These are phyloP conservation scores for Cucumis cinereus DNA, from an alignment of 306 rosid species.

Conservation along the genomic window DNA sequence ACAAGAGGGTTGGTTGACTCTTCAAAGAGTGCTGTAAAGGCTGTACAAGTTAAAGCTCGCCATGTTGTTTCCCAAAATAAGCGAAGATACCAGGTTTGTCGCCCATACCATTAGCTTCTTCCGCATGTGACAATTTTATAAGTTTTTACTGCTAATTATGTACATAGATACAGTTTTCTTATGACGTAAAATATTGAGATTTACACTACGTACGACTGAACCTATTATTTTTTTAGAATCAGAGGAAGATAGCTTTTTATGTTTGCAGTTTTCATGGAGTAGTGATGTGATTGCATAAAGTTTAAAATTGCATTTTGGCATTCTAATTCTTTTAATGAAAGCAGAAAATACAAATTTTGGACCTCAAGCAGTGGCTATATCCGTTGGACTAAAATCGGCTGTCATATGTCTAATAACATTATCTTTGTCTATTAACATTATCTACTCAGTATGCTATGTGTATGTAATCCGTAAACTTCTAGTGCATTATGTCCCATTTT, in stretches of 20 bases:
- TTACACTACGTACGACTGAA: background rate
- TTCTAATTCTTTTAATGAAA: background rate
- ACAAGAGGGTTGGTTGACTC: constrained; percentile 84
- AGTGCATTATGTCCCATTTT: background rate
- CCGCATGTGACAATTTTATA: background rate
- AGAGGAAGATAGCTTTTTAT: background rate
- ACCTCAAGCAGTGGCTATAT: background rate
- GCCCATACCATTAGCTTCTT: constrained; percentile 10
- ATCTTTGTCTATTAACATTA: background rate
- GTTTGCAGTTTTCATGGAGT: background rate
- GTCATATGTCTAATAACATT: background rate
- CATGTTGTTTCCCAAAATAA: constrained; percentile 97
- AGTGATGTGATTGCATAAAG: background rate
- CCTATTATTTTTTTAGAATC: background rate
- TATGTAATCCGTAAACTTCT: background rate
- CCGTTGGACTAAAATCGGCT: background rate
- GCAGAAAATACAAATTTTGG: background rate
- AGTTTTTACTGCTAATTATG: background rate
- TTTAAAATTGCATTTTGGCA: background rate
- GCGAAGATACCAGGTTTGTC: constrained; percentile 86
- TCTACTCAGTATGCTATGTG: background rate
- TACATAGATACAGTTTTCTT: background rate
- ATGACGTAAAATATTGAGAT: background rate
- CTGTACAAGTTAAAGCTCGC: constrained; percentile 95
- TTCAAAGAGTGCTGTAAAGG: constrained; percentile 90